Conservation (phyloP, 805 yeast genomes). For the Metschnikowia baotianmanensis region DNA sequence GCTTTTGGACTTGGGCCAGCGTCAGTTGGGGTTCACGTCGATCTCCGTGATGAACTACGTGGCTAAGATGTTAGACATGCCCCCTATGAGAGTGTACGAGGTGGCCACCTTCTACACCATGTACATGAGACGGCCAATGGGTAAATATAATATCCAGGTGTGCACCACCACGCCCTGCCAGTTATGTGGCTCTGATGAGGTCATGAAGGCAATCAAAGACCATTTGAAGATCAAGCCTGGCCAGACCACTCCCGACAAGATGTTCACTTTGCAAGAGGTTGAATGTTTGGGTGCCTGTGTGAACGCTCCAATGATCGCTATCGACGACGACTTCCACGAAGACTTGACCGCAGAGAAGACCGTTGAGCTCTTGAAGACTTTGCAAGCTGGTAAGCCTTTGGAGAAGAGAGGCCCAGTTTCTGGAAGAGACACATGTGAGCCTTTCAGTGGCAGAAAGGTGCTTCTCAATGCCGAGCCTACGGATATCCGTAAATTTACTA, state of each 20-base stretch:
- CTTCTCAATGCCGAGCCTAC: conserved; percentile 60
- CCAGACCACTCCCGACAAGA: conserved; percentile 69
- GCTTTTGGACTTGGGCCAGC: conserved; percentile 79
- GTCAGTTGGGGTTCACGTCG: conserved; percentile 83
- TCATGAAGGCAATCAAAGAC: conserved; percentile 64
- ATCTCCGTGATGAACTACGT: conserved; percentile 88
- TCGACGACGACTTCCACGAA: conserved; percentile 80
- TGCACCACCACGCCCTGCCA: conserved; percentile 92
- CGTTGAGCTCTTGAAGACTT: conserved; percentile 55
- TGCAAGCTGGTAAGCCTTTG: conserved; percentile 61
- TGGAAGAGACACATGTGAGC: conserved; percentile 74
- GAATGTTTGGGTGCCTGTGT: conserved; percentile 93
- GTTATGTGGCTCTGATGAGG: conserved; percentile 77
- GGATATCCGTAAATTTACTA: conserved; percentile 67
- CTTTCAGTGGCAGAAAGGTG: conserved; percentile 65
- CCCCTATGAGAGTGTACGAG: conserved; percentile 92
- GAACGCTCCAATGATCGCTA: conserved; percentile 84
- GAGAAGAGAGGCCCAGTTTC: conserved; percentile 64
- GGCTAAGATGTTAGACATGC: conserved; percentile 80
- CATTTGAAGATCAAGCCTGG: conserved; percentile 69
- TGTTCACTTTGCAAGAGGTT: conserved; percentile 81
- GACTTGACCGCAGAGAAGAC: conserved; percentile 72
- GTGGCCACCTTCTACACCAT: conserved; percentile 91
- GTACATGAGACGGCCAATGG: conserved; percentile 86
- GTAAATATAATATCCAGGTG: conserved; percentile 77